phyloP scores from a whole-genome alignment of 2,329 filamentous ascomycete genomes.

The Colletotrichum shisoi region DNA sequence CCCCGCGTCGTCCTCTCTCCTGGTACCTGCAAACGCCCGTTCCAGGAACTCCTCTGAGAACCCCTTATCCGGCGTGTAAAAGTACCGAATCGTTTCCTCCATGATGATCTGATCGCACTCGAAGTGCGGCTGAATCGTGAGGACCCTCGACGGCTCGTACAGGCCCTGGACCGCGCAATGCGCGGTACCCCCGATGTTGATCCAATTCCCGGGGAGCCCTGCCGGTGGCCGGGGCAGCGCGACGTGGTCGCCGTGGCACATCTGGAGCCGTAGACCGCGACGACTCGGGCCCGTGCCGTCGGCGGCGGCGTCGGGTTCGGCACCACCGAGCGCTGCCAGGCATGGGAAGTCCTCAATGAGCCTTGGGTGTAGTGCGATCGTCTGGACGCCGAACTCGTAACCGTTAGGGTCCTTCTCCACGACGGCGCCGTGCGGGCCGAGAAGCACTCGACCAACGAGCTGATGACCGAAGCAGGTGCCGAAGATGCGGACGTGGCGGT shows the following conservation, averaged over 20 bases:
- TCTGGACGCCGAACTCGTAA: slow-evolving; percentile 57
- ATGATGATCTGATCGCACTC: slow-evolving; percentile 55
- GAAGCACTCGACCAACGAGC: slow-evolving; percentile 55
- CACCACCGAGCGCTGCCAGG: slow-evolving; percentile 42
- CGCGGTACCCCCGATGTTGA: slow-evolving; percentile 53
- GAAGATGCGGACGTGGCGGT: slow-evolving; percentile 49
- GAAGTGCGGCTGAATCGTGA: slow-evolving; percentile 59
- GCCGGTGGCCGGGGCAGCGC: slow-evolving; percentile 23
- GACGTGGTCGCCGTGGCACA: slow-evolving; percentile 57
- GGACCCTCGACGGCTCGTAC: slow-evolving; percentile 50
- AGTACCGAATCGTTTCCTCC: slow-evolving; percentile 43
- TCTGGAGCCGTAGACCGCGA: slow-evolving; percentile 51
- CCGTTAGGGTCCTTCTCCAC: slow-evolving; percentile 52
- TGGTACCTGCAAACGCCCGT: slow-evolving; percentile 22
- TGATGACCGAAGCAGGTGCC: slow-evolving; percentile 61
- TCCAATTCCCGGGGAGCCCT: slow-evolving; percentile 50
- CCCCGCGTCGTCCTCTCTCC: slow-evolving; percentile 14
- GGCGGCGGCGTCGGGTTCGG: background rate
- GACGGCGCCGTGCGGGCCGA: slow-evolving; percentile 35
- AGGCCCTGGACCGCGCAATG: slow-evolving; percentile 55
- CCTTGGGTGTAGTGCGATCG: slow-evolving; percentile 51
- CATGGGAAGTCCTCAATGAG: slow-evolving; percentile 53
- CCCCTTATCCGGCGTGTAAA: slow-evolving; percentile 26
- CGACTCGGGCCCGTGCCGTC: no score
- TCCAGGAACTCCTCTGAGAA: slow-evolving; percentile 18